phyloP scores from a whole-genome alignment of 176 grass and related monocot species.

The Hordeum vulgare region DNA sequence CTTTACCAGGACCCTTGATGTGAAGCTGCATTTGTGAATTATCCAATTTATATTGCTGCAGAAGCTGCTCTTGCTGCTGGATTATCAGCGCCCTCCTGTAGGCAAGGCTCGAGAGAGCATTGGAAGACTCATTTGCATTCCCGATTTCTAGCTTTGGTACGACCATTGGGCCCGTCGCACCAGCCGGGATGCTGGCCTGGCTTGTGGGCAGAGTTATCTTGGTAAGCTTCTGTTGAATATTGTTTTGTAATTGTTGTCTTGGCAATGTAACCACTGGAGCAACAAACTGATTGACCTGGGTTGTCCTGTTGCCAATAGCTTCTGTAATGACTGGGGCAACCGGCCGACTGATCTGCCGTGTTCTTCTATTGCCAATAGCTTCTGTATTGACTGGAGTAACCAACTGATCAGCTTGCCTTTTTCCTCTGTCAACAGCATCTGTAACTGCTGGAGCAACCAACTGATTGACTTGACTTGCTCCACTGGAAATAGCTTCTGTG shows the following conservation, averaged over 20 bases:
- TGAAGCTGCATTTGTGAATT: slow-evolving; percentile 12
- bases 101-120: slow-evolving; percentile 7
- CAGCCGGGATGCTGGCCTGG: not conserved
- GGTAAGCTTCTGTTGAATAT: slow-evolving; percentile 1
- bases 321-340: not conserved
- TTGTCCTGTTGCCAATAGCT: not conserved
- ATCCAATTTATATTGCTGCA: slow-evolving; percentile 30
- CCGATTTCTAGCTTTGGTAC: slow-evolving; percentile 29
- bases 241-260: not conserved
- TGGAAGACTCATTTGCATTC: slow-evolving; percentile 22
- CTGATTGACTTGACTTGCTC: slow-evolving; percentile 8
- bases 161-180: slow-evolving; percentile 5
- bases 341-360: not conserved
- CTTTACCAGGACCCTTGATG: slow-evolving; percentile 49
- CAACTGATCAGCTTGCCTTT: slow-evolving; percentile 1
- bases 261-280: slow-evolving; percentile 8
- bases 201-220: not conserved
- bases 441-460: not conserved
- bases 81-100: slow-evolving; percentile 17
- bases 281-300: not conserved
- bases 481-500: slow-evolving; percentile 1
- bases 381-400: not conserved
- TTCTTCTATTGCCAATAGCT: slow-evolving; percentile 3
- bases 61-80: slow-evolving; percentile 38
- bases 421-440: not conserved